Percentiles rank a stretch among this genome's conserved stretches.
phyloP scores from a whole-genome alignment of 345 rosid species.

The Nasturtium officinale region DNA sequence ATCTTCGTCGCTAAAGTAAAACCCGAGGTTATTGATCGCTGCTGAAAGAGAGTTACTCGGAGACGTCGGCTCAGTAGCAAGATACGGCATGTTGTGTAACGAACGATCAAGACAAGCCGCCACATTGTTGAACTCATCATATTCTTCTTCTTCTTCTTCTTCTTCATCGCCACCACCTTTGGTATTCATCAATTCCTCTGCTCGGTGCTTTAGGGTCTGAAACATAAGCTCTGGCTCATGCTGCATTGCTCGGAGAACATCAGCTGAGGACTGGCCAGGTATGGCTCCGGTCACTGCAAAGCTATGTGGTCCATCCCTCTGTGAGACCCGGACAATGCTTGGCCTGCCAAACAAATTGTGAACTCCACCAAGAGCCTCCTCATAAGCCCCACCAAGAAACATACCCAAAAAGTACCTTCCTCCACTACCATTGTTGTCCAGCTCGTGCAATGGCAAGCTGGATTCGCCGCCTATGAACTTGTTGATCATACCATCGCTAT shows the following conservation, averaged over 20 bases:
- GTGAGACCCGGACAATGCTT: slow-evolving; percentile 78
- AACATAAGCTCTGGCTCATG: slow-evolving; percentile 98
- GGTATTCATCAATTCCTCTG: slow-evolving; percentile 52
- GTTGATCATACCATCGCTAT: slow-evolving; percentile 88
- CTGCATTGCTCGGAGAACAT: slow-evolving; percentile 92
- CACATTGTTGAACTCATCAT: slow-evolving; percentile 41
- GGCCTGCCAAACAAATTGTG: slow-evolving; percentile 98
- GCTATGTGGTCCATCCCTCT: slow-evolving; percentile 92
- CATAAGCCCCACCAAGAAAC: slow-evolving; percentile 98
- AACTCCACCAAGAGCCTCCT: slow-evolving; percentile 97
- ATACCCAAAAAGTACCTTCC: slow-evolving; percentile 79
- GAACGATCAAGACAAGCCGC: slow-evolving; percentile 65
- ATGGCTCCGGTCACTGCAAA: slow-evolving; percentile 84
- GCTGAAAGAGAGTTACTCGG: slow-evolving; percentile 64
- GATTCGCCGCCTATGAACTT: slow-evolving; percentile 90
- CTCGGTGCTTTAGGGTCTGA: slow-evolving; percentile 87
- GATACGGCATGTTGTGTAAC: slow-evolving; percentile 93
- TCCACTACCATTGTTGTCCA: slow-evolving; percentile 48
- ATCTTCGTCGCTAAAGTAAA: slow-evolving; percentile 65
- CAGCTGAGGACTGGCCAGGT: slow-evolving; percentile 82
- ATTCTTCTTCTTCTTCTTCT: slow-evolving; percentile 15
- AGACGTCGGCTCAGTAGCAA: slow-evolving; percentile 48
- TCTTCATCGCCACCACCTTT: slow-evolving; percentile 27
- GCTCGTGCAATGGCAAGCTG: slow-evolving; percentile 86
- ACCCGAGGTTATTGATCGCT: slow-evolving; percentile 65